Percentiles rank a stretch among this genome's conserved stretches.
These are phyloP conservation scores for Boletus bicolor DNA, from an alignment of 768 basidiomycete genomes.

Conservation along the genomic window DNA sequence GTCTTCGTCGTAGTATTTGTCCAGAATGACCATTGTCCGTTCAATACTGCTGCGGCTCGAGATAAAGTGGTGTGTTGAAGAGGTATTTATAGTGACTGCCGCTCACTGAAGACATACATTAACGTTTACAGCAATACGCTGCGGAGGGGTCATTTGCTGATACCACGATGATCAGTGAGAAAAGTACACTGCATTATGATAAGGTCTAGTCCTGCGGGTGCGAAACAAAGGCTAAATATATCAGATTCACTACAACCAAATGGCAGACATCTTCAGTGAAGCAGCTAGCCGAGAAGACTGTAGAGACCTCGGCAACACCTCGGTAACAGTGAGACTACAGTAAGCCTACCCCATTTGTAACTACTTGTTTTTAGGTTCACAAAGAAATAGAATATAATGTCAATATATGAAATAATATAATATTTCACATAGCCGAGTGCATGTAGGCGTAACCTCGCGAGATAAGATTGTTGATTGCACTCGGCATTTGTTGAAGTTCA, in stretches of 20 bases:
- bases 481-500: too few species aligned
- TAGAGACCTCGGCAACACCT: too few species aligned
- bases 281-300: too few species aligned
- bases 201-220: not conserved
- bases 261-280: not conserved
- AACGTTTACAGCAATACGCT: not conserved
- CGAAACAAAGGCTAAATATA: not conserved
- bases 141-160: not conserved
- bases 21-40: constrained; percentile 16
- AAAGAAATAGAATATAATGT: too few species aligned
- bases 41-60: not conserved
- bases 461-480: too few species aligned
- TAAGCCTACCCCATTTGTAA: too few species aligned
- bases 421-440: too few species aligned
- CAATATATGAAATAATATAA: too few species aligned
- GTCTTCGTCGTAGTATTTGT: constrained; percentile 21
- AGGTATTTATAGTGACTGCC: not conserved
- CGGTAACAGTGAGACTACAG: too few species aligned
- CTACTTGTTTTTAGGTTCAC: too few species aligned
- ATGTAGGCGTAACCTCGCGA: too few species aligned
- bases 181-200: constrained; percentile 39
- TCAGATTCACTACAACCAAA: not conserved
- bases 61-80: not conserved
- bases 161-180: constrained; percentile 35
- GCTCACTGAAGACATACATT: not conserved